Evolutionary conservation across 2,329 filamentous ascomycete genomes (phyloP).

Genomic region (Cercospora berteroae): DNA sequence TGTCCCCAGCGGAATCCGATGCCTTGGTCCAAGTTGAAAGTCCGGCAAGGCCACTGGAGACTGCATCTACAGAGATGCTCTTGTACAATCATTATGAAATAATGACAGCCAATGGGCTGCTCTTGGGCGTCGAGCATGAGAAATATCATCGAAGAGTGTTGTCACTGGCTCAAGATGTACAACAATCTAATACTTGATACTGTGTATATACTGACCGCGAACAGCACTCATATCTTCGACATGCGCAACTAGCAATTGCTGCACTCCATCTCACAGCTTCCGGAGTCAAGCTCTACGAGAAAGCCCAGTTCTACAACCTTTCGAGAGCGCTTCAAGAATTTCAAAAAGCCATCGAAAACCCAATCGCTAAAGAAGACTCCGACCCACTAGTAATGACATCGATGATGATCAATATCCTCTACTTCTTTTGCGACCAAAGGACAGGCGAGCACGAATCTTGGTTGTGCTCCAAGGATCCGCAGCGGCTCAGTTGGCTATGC

Average conservation of each 20-base stretch:
- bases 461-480: slow-evolving; percentile 11
- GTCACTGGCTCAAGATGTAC: slow-evolving; percentile 14
- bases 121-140: slow-evolving; percentile 13
- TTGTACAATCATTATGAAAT: slow-evolving; percentile 15
- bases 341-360: slow-evolving; percentile 13
- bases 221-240: slow-evolving; percentile 16
- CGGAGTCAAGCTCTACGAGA: slow-evolving; percentile 2
- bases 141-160: slow-evolving; percentile 15
- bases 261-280: slow-evolving; percentile 13
- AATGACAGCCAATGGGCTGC: slow-evolving; percentile 13
- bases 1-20: not conserved
- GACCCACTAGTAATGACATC: slow-evolving; percentile 18
- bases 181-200: not conserved
- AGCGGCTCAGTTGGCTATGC: slow-evolving; percentile 16
- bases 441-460: slow-evolving; percentile 5
- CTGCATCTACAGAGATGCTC: slow-evolving; percentile 5
- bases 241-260: slow-evolving; percentile 15
- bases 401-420: slow-evolving; percentile 16
- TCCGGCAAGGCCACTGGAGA: slow-evolving; percentile 3
- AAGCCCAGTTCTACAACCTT: slow-evolving; percentile 12
- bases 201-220: not conserved
- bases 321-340: slow-evolving; percentile 15
- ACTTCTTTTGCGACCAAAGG: slow-evolving; percentile 1
- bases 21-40: not conserved
- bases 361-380: slow-evolving; percentile 14